phyloP scores from a whole-genome alignment of 164 flowering plant genomes.

The grape (Vitis vinifera) region ASM3070453v1 NC_081806.1:9759001-9759500 shows the following conservation, averaged over 20 bases:
- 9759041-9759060: constrained; percentile 11
- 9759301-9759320: constrained; percentile 23
- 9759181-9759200: constrained; percentile 63
- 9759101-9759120: neutral
- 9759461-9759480: too few species aligned
- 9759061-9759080: constrained; percentile 36
- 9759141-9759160: neutral
- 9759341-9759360: constrained; percentile 4
- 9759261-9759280: constrained; percentile 22
- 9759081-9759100: constrained; percentile 37
- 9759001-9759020: neutral
- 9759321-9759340: constrained; percentile 5
- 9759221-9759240: constrained; percentile 57
- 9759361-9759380: constrained; percentile 20
- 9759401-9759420: constrained; percentile 51
- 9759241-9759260: constrained; percentile 66
- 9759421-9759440: constrained; percentile 70
- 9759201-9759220: constrained; percentile 63
- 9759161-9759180: constrained; percentile 36
- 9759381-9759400: constrained; percentile 31
- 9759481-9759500: too few species aligned
- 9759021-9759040: constrained; percentile 40
- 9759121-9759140: neutral
- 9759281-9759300: constrained; percentile 26
- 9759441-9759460: neutral